Base-by-base conservation (phyloP, 2,329 filamentous ascomycete genomes). In the Trichophyton benhamiae region DNA sequence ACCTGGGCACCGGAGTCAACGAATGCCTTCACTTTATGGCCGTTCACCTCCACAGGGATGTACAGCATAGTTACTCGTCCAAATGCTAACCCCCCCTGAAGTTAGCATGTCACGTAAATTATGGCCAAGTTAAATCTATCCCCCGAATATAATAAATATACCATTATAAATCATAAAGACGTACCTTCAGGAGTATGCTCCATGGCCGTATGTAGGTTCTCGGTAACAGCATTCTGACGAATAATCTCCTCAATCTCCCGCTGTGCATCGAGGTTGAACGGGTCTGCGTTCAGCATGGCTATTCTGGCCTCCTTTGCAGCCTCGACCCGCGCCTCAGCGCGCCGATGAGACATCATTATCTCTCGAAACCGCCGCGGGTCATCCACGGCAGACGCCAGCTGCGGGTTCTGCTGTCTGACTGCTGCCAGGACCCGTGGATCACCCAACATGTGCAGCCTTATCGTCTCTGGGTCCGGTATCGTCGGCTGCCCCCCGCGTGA, bases 1-100 rank as follows among this genome's bases (percentile, higher is more conserved):
- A 92, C 91, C 77, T 99, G 94, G 25, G 94, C 94, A 64, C 94
- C 94, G 1, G 94, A 97, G 74, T 99, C 94, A 63, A 99, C 94
- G 67, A 99, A 87, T 2, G 92, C 94, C 78, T 96, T 97, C 68
- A 99, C 87, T 62, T 88, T 89, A 68, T 89, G 83, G 11, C 89
- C 87, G 74, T 99, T 99, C 68, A 99, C 94, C 72, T 95, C 89
- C 64, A 96, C 91, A 70, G 95, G 86, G 67, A 97, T 88, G 75
- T 99, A 99, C 57, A 99, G 83, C 86, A 99, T 94, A 68, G 92
- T 91, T 46, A 99, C 94, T 67, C 88, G 84, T 60, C 90, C 94
- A 71, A 99, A 99, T 30, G 94, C 91, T 96, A 60, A 27, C 5
- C 15, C 13, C 3, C 7, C 1, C 6, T 5, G 8, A n/a, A 30